These are phyloP conservation scores for Drechslerella dactyloides DNA, from an alignment of 2,329 filamentous ascomycete genomes.

Conservation along the genomic window DNA sequence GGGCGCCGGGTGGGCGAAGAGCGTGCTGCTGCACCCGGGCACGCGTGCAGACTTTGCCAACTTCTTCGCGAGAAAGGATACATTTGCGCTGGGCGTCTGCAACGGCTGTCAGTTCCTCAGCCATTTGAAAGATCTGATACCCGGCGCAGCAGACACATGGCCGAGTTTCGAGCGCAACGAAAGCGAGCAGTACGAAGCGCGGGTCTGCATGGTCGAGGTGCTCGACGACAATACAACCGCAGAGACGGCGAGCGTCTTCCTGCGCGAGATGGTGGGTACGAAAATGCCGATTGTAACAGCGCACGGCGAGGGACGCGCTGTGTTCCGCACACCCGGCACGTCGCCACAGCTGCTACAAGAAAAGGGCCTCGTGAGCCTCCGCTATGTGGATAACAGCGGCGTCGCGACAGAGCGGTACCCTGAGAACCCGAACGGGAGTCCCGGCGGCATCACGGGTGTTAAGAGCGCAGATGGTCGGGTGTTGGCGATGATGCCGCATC, in stretches of 20 bases:
- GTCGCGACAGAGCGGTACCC: conserved; percentile 82
- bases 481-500: conserved; percentile 90
- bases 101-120: conserved; percentile 97
- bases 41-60: conserved; percentile 77
- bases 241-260: conserved; percentile 74
- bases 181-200: conserved; percentile 87
- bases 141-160: conserved; percentile 77
- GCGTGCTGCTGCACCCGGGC: conserved; percentile 80
- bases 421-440: conserved; percentile 86
- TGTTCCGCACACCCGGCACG: conserved; percentile 62
- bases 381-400: conserved; percentile 83
- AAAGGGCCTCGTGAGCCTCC: conserved; percentile 74
- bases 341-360: conserved; percentile 64
- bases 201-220: conserved; percentile 83
- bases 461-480: conserved; percentile 78
- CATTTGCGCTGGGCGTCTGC: conserved; percentile 91
- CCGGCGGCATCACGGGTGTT: conserved; percentile 79
- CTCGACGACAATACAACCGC: conserved; percentile 66
- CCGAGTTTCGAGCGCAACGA: conserved; percentile 84
- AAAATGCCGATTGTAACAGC: conserved; percentile 84
- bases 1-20: conserved; percentile 96
- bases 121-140: conserved; percentile 80
- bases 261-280: conserved; percentile 84
- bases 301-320: conserved; percentile 87
- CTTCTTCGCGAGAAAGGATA: conserved; percentile 79